Conservation (phyloP, 169 alveolate species). For the Plasmodium coatneyi region DNA sequence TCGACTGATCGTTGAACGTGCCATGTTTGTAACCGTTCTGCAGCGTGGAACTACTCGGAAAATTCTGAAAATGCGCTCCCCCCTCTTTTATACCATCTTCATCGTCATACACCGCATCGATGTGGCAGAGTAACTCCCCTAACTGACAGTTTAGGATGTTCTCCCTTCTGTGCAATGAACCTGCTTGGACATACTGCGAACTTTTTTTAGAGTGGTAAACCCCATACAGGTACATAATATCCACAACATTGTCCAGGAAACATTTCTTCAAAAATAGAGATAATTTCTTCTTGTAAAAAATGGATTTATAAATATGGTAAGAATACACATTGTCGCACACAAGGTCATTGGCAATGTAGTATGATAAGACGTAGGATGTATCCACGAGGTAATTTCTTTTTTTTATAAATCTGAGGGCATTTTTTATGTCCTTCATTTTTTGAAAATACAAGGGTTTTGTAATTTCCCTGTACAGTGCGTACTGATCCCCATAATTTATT, state of each 20-base stretch:
- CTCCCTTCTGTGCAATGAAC: background rate
- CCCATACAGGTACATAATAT: slow-evolving; percentile 35
- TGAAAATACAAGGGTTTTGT: slow-evolving; percentile 49
- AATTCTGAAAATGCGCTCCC: background rate
- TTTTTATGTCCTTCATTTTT: slow-evolving; percentile 38
- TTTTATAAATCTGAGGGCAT: slow-evolving; percentile 19
- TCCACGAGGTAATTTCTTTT: slow-evolving; percentile 45
- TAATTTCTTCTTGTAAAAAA: slow-evolving; percentile 67
- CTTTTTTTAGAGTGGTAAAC: background rate
- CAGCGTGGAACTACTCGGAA: background rate
- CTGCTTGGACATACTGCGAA: background rate
- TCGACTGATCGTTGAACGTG: background rate
- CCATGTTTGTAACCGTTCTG: background rate
- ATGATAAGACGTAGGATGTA: slow-evolving; percentile 37
- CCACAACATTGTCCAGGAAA: slow-evolving; percentile 27
- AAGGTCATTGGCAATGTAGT: slow-evolving; percentile 28
- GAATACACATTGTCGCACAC: slow-evolving; percentile 59
- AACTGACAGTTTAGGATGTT: background rate
- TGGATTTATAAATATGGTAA: slow-evolving; percentile 32
- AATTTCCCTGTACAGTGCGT: slow-evolving; percentile 37
- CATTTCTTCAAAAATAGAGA: slow-evolving; percentile 31
- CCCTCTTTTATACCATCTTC: background rate
- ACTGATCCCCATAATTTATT: slow-evolving; percentile 48
- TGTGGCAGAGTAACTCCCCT: background rate
- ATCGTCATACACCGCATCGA: background rate